Conservation (phyloP, 179 eudicot genomes). For the Dionaea muscipula region DNA sequence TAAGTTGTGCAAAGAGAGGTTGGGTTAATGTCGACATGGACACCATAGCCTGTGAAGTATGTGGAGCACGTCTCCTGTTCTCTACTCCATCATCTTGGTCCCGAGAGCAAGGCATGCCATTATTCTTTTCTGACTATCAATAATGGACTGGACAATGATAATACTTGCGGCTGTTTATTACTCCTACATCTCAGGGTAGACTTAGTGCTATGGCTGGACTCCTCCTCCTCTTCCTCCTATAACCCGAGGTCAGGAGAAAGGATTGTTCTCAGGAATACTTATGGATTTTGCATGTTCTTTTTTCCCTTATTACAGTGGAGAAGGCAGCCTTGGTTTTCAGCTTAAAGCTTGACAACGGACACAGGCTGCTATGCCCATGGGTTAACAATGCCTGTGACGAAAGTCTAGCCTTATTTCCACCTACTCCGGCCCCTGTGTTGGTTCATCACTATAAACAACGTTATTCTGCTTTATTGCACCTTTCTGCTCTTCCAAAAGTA, state of each 20-base stretch:
- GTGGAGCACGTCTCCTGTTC: constrained; percentile 73
- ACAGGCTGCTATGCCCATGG: constrained; percentile 88
- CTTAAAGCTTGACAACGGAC: constrained; percentile 82
- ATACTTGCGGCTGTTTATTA: neutral
- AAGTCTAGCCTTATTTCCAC: constrained; percentile 66
- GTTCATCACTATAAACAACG: constrained; percentile 61
- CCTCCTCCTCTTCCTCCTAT: too few species aligned
- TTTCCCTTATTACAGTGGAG: constrained; percentile 41
- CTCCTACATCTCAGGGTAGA: too few species aligned
- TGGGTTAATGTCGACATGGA: constrained; percentile 87
- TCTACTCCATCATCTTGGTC: constrained; percentile 78
- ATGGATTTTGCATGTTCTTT: neutral
- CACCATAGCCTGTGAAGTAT: constrained; percentile 72
- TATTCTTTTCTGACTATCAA: constrained; percentile 6
- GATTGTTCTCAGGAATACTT: too few species aligned
- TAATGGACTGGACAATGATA: neutral
- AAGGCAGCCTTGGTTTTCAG: constrained; percentile 86
- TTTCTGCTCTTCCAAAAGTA: constrained; percentile 67
- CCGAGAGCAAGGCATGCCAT: constrained; percentile 58
- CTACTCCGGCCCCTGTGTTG: constrained; percentile 40
- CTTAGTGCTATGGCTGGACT: too few species aligned
- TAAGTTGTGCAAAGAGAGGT: constrained; percentile 87
- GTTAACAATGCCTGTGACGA: constrained; percentile 73
- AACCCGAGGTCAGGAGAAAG: too few species aligned
- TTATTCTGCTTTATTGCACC: constrained; percentile 37